phyloP scores from a whole-genome alignment of 2,329 filamentous ascomycete species.

The Domatiomyces globalis region DNA sequence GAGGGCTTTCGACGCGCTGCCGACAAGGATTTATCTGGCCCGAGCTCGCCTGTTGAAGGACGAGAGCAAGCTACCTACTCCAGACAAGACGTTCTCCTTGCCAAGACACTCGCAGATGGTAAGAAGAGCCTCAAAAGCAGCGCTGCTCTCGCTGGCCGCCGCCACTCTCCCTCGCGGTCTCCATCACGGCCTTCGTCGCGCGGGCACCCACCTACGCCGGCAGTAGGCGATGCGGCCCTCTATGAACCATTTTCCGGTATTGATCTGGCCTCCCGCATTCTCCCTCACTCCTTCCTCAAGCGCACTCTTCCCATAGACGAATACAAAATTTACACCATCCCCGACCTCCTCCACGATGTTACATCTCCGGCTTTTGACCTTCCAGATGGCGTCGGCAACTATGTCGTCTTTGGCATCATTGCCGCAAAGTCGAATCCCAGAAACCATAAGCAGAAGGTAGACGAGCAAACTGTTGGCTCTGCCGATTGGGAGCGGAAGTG shows the following conservation, averaged over 20 bases:
- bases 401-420: conserved; percentile 77
- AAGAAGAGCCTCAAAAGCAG: neutral
- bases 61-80: conserved; percentile 41
- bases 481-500: conserved; percentile 31
- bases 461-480: conserved; percentile 25
- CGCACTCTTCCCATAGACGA: conserved; percentile 68
- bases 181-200: neutral
- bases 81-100: conserved; percentile 44
- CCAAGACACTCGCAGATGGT: neutral
- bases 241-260: conserved; percentile 80
- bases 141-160: neutral
- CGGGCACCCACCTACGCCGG: neutral
- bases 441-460: conserved; percentile 33
- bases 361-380: conserved; percentile 71
- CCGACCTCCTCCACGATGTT: conserved; percentile 65
- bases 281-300: conserved; percentile 67
- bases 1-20: conserved; percentile 29
- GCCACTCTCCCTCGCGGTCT: neutral
- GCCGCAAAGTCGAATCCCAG: conserved; percentile 77
- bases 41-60: conserved; percentile 35
- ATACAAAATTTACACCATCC: conserved; percentile 49
- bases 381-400: conserved; percentile 70
- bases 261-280: conserved; percentile 67
- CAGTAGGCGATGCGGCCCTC: conserved; percentile 29
- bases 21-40: conserved; percentile 16